Evolutionary conservation across 345 rosid species (phyloP), one percentile per base, ranked within the genome.

Genomic region (Moringa oleifera): DNA sequence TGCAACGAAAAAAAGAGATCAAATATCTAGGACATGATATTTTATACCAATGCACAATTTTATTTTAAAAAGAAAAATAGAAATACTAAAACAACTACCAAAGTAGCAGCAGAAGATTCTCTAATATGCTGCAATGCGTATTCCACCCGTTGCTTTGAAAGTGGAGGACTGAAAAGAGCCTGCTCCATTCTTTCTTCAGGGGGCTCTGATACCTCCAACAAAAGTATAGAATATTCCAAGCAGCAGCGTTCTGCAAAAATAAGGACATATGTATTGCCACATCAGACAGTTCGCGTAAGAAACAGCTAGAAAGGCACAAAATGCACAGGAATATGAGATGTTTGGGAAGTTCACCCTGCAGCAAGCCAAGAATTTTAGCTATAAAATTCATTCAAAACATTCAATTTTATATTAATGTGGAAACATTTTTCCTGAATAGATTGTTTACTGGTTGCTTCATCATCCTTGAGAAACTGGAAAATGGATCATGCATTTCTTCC

Each of bases 111-210:
- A 41, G 73, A 74, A 31, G 94, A 88, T 46, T 85, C 79, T 81
- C 53, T 85, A 45, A 94, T 94, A 61, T 86, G 91, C 65, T 76
- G 77, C 66, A 90, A 50, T 31, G 97, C 99, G 76, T 84, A 94
- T 73, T 90, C 96, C 57, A 90, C 95, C 50, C 97, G 83, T 73
- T 90, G 99, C 79, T 86, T 94, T 18, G 97, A 94, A 68, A 94
- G 96, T 17, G 97, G 89, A 62, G 97, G 99, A 61, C 81, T 90
- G 64, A 94, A 94, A 76, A 90, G 74, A 55, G 96, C 97, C 52
- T 88, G 95, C 73, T 90, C 99, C 96, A 94, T 90, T 70, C 92
- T 81, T 64, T 90, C 92, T 77, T 90, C 99, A 17, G 87, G 75
- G 7, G 96, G 96, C 61, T 83, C 92, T 55, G 87, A 81, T 60